Conservation (phyloP, 2,329 filamentous ascomycete genomes). For the Venturia carpophila region DNA sequence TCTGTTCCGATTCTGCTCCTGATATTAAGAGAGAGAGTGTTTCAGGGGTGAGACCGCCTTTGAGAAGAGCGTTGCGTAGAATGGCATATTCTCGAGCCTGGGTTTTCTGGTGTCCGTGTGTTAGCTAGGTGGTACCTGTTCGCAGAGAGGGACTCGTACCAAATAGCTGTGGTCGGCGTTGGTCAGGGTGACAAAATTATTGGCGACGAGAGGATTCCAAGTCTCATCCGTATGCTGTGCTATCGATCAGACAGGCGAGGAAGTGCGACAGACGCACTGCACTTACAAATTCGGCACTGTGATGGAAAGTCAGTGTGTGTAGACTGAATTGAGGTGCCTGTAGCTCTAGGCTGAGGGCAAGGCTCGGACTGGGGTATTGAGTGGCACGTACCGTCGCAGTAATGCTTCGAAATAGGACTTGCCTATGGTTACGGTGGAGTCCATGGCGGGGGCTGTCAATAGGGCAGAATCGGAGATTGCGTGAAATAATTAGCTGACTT, state of each 20-base stretch:
- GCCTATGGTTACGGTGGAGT: conserved; percentile 46
- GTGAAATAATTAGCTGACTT: neutral
- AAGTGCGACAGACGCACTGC: neutral
- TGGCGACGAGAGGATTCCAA: neutral
- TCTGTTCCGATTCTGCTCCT: conserved; percentile 24
- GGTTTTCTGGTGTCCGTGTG: neutral
- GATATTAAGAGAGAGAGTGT: conserved; percentile 42
- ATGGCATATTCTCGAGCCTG: conserved; percentile 43
- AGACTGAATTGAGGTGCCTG: neutral
- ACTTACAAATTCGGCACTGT: conserved; percentile 45
- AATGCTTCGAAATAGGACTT: conserved; percentile 55
- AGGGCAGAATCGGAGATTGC: conserved; percentile 2
- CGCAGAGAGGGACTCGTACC: conserved; percentile 28
- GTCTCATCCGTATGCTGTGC: conserved; percentile 33
- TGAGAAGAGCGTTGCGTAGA: conserved; percentile 42
- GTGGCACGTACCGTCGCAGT: conserved; percentile 48
- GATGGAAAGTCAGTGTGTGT: conserved; percentile 6
- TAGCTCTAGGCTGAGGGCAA: conserved; percentile 22
- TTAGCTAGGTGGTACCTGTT: neutral
- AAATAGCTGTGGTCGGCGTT: conserved; percentile 55
- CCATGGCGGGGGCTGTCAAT: conserved; percentile 9
- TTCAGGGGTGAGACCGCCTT: conserved; percentile 43
- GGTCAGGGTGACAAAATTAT: conserved; percentile 33
- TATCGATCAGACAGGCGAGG: conserved; percentile 14
- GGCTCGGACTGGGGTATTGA: neutral